These are phyloP conservation scores for Vanderwaltozyma polyspora DNA, from an alignment of 805 yeast species.

Conservation along the genomic window DNA sequence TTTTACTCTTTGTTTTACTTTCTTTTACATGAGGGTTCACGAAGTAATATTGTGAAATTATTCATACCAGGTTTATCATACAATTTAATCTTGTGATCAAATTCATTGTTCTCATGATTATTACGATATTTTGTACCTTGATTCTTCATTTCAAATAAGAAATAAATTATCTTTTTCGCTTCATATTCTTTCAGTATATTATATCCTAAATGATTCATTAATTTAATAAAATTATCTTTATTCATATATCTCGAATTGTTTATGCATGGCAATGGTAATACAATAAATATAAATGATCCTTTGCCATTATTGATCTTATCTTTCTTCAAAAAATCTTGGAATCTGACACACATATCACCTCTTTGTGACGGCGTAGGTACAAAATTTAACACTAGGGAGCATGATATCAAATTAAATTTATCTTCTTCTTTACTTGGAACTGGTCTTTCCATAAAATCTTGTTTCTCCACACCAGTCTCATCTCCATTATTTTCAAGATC, in stretches of 20 bases:
- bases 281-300: conserved; percentile 46
- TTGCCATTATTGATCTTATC: conserved; percentile 14
- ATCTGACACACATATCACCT: conserved; percentile 65
- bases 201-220: conserved; percentile 58
- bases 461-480: conserved; percentile 56
- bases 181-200: conserved; percentile 35
- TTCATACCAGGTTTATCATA: conserved; percentile 50
- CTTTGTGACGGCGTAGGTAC: conserved; percentile 62
- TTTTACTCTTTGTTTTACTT: too few species aligned
- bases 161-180: conserved; percentile 63
- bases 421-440: conserved; percentile 37
- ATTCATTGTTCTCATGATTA: conserved; percentile 46
- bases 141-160: conserved; percentile 47
- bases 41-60: conserved; percentile 50
- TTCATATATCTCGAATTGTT: conserved; percentile 71
- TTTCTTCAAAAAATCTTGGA: conserved; percentile 42
- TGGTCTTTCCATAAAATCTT: conserved; percentile 76
- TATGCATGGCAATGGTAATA: conserved; percentile 81
- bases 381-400: conserved; percentile 80
- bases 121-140: too few species aligned
- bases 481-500: conserved; percentile 64
- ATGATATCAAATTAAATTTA: conserved; percentile 57
- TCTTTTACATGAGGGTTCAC: too few species aligned
- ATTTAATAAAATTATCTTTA: conserved; percentile 29
- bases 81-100: conserved; percentile 27